Evolutionary conservation across 164 flowering plant genomes (phyloP).

Genomic region (Litsea cubeba): DNA sequence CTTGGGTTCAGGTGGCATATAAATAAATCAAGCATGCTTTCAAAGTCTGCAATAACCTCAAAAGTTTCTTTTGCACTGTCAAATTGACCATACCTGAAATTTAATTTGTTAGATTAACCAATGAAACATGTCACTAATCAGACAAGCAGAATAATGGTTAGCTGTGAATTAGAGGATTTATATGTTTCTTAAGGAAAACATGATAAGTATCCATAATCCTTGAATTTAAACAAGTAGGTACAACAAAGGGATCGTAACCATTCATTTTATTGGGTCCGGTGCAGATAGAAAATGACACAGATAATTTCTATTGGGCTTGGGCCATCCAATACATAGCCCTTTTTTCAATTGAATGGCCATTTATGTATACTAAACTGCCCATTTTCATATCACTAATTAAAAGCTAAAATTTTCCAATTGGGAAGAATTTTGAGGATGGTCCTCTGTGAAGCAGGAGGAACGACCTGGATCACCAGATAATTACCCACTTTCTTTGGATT

Average conservation of each 20-base stretch:
- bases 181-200: neutral
- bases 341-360: neutral
- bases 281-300: neutral
- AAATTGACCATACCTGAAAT: constrained; percentile 93
- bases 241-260: neutral
- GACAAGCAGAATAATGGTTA: neutral
- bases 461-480: neutral
- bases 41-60: constrained; percentile 92
- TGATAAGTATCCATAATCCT: neutral
- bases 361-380: no score
- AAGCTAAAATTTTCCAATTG: no score
- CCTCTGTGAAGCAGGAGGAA: neutral
- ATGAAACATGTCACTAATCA: neutral
- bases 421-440: no score
- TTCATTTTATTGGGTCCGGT: neutral
- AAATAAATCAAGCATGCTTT: constrained; percentile 94
- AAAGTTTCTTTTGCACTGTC: constrained; percentile 99
- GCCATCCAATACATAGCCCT: neutral
- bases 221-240: neutral
- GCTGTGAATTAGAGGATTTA: neutral
- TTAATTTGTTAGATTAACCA: constrained; percentile 5
- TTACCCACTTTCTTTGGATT: neutral
- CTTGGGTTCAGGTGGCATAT: constrained; percentile 99
- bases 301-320: neutral
- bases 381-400: no score